Conservation (phyloP, 2,329 filamentous ascomycete species). For the Aureobasidium sp. region DNA sequence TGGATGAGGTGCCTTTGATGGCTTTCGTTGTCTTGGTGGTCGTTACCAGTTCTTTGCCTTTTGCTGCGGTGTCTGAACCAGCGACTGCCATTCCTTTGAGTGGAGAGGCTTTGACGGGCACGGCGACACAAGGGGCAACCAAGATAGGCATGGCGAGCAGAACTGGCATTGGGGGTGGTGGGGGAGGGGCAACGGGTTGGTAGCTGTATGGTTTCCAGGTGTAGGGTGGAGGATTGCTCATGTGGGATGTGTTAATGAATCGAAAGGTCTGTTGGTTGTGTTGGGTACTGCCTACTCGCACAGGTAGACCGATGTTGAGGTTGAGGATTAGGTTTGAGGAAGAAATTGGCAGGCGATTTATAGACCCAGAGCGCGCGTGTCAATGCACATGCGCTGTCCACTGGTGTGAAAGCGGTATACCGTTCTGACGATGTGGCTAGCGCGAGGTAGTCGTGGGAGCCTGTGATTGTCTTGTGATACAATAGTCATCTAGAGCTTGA, state of each 20-base stretch:
- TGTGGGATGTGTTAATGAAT: background rate
- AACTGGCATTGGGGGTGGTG: background rate
- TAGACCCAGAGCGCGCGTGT: background rate
- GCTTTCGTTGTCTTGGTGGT: background rate
- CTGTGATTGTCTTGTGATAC: background rate
- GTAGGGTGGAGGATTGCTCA: conserved; percentile 18
- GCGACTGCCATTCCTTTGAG: background rate
- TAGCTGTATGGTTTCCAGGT: conserved; percentile 23
- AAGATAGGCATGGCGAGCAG: background rate
- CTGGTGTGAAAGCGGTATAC: background rate
- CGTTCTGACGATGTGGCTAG: background rate
- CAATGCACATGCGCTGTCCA: background rate
- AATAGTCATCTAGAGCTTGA: background rate
- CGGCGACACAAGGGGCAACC: background rate
- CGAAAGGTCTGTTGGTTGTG: background rate
- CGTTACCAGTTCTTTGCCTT: background rate
- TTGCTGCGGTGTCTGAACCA: background rate
- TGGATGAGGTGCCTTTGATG: background rate
- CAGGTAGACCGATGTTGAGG: background rate
- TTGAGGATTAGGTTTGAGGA: background rate
- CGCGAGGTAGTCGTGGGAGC: background rate
- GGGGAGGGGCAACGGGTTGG: conserved; percentile 16
- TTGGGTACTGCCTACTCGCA: background rate
- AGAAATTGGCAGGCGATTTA: background rate
- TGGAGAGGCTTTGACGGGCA: background rate